Evolutionary conservation across 2,329 filamentous ascomycete genomes (phyloP), one percentile per base, ranked within the genome.

Genomic region (Microcera coccophila): DNA sequence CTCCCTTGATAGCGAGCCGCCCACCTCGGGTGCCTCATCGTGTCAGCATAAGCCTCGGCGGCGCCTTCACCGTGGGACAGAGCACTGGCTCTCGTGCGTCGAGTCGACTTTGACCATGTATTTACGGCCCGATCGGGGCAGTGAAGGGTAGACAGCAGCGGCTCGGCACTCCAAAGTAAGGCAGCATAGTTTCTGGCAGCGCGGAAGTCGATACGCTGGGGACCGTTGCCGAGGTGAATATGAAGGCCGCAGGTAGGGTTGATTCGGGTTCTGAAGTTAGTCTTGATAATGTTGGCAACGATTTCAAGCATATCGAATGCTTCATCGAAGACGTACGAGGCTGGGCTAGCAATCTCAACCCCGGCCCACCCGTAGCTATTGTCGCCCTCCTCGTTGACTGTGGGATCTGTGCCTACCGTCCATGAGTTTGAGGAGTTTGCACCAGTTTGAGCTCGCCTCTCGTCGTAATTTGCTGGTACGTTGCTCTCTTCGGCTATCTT

Each of bases 201-300:
- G 10, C 52, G 46, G 9, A 60, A 35, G 12, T 61, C 51, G 38
- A 68, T 60, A 37, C 49, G 55, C n/a, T 53, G 43, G 12, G 24
- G 41, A 1, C 67, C 67, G 36, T 62, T 62, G 4, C 64, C 66
- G 4, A 70, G 52, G 36, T 69, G 64, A 12, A 70, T 62, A 38
- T 67, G 64, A 16, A 69, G 51, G 8, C 64, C 65, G 20, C 62
- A 64, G 1, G 54, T 49, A 0, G 47, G 22, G 40, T 70, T 70
- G 11, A 67, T 51, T 2, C 63, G 57, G 14, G 62, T 40, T 14
- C 63, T 57, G 34, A 63, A 61, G 1, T 47, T 52, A 5, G 47
- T 51, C 2, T 59, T 66, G 5, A 70, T 39, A 4, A 65, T 29
- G 20, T 62, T 57, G 7, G 69, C 48, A 3, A 65, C 59, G 3